Percentiles rank a stretch among this genome's conserved stretches.
These are phyloP conservation scores for Chaetomiaceae sp. DNA, from an alignment of 2,329 filamentous ascomycete genomes.

Conservation along the genomic window DNA sequence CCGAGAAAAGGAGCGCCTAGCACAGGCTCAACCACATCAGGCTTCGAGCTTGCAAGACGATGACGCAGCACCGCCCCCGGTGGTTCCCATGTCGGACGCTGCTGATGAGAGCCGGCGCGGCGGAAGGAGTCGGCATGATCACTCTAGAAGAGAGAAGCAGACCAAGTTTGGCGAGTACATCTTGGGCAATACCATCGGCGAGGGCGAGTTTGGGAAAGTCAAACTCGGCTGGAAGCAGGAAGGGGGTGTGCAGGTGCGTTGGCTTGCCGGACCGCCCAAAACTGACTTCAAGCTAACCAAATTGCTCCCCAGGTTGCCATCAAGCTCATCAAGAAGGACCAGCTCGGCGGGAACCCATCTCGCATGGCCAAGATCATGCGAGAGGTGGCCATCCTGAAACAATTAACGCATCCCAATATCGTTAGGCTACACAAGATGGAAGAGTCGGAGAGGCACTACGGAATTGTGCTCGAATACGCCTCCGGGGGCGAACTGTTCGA, in stretches of 20 bases:
- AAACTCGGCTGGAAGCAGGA: constrained; percentile 98
- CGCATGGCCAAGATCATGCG: constrained; percentile 95
- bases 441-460: constrained; percentile 93
- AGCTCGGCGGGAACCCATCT: constrained; percentile 79
- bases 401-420: constrained; percentile 89
- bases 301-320: constrained; percentile 69
- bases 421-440: constrained; percentile 97
- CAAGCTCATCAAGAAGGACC: constrained; percentile 93
- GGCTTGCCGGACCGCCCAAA: not conserved
- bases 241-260: constrained; percentile 70
- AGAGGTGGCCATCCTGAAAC: constrained; percentile 87
- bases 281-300: too few species aligned
- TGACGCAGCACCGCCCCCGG: constrained; percentile 43
- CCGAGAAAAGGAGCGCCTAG: constrained; percentile 65
- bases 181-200: constrained; percentile 89
- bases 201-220: constrained; percentile 98
- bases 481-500: constrained; percentile 97
- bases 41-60: constrained; percentile 40
- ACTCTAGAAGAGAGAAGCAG: constrained; percentile 62
- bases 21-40: constrained; percentile 51
- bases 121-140: constrained; percentile 56
- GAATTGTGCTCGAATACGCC: constrained; percentile 96
- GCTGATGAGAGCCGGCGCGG: constrained; percentile 45
- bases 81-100: constrained; percentile 39
- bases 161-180: constrained; percentile 95